Base-by-base conservation (phyloP, 139 green algal genomes). In the Chlamydomonas schloesseri region DNA sequence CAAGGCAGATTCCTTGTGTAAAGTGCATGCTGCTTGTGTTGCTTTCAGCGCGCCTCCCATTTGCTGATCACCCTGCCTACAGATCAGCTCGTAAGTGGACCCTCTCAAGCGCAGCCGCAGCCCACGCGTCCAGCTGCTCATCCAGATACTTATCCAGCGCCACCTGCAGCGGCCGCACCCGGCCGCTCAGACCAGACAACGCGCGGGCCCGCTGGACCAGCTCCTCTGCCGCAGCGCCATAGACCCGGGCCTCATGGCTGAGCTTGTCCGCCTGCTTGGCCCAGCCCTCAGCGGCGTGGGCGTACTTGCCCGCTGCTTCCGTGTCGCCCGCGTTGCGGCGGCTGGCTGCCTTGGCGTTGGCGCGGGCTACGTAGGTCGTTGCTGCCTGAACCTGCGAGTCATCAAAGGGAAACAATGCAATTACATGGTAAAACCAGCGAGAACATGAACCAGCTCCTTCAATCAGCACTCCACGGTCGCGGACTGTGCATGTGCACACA, bases 41-140 rank as follows among this genome's bases (percentile, higher is more conserved):
- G n/a, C n/a, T n/a, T n/a, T n/a, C n/a, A n/a, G n/a, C n/a, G n/a
- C n/a, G n/a, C n/a, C n/a, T n/a, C n/a, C n/a, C n/a, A n/a, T n/a
- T n/a, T n/a, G n/a, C n/a, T n/a, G n/a, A n/a, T n/a, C n/a, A n/a
- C n/a, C n/a, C n/a, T n/a, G n/a, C n/a, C n/a, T 50, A 50, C 42
- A 78, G 42, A 2, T 26, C 46, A 13, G n/a, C n/a, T n/a, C 28
- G 26, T 1, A 21, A 33, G 6, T 74, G 65, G 29, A 84, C 68
- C 28, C 64, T 33, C 13, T 42, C 24, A 18, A 85, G 79, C 9
- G 67, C 79, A 0, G 79, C 79, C 10, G 65, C 18, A 5, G 79
- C 79, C 79, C 79, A 85, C 10, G 79, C 79, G 3, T 85, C 79
- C 23, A 85, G 47, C 23, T 77, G 67, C 33, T 76, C 50, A 55